Percentiles rank a stretch among this genome's conserved stretches.
Conservation (phyloP, 768 basidiomycete genomes). For the Mycena indigotica region DNA sequence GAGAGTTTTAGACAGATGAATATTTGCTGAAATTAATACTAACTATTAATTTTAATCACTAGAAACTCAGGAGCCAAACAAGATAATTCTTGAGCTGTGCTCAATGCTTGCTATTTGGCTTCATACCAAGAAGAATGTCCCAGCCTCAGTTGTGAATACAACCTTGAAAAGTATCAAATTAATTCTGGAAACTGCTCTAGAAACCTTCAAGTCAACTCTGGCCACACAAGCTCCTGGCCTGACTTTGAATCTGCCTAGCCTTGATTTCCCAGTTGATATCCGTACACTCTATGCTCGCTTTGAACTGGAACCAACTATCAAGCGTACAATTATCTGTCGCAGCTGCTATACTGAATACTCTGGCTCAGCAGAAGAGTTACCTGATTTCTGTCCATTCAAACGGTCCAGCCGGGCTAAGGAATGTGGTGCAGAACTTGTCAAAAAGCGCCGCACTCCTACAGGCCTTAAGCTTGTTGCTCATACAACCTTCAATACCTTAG, state of each 20-base stretch:
- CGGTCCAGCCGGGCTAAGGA: neutral
- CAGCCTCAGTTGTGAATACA: neutral
- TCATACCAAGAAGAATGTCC: neutral
- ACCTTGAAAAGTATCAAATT: neutral
- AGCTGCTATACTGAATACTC: too few species aligned
- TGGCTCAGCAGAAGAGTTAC: neutral
- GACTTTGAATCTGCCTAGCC: neutral
- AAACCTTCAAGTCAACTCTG: neutral
- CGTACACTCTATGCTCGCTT: conserved; percentile 8
- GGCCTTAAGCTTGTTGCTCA: neutral
- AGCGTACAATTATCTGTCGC: too few species aligned
- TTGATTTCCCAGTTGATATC: conserved; percentile 7
- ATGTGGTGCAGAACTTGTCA: conserved; percentile 6
- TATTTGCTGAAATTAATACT: neutral
- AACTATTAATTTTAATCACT: neutral
- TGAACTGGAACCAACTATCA: too few species aligned
- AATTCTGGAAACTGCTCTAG: too few species aligned
- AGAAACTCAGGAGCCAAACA: neutral
- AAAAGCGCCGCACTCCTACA: neutral
- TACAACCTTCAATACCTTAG: conserved; percentile 5
- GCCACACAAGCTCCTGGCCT: neutral
- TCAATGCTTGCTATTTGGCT: neutral
- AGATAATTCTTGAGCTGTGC: too few species aligned
- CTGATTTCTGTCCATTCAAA: conserved; percentile 6
- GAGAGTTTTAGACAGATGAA: too few species aligned